Percentiles rank a stretch among this genome's conserved stretches.
These are phyloP conservation scores for Calonectria crousiana DNA, from an alignment of 2,329 filamentous ascomycete species.

Conservation along the genomic window DNA sequence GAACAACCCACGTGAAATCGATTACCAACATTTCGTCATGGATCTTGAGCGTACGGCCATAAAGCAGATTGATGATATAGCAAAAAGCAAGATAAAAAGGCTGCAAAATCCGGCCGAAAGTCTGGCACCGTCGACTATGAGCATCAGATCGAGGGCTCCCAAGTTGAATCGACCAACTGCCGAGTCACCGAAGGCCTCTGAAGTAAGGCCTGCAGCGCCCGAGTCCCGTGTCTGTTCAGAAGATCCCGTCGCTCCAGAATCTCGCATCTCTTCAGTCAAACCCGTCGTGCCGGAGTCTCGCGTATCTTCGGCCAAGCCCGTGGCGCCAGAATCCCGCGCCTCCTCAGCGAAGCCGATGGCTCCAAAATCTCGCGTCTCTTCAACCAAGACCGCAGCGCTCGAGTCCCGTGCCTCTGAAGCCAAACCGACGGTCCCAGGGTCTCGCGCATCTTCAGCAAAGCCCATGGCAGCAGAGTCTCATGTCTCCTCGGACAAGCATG, in stretches of 20 bases:
- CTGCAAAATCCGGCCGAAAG: conserved; percentile 19
- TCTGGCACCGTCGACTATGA: not conserved
- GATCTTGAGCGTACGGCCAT: conserved; percentile 20
- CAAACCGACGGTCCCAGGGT: not conserved
- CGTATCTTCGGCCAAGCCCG: not conserved
- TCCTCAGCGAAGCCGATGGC: too few relatives aligned
- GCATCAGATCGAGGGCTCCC: not conserved
- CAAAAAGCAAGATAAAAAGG: not conserved
- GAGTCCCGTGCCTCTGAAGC: not conserved
- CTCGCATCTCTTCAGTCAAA: too few relatives aligned
- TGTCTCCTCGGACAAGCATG: not conserved
- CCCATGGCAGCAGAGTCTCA: not conserved
- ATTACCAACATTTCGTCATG: not conserved
- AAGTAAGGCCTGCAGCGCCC: not conserved
- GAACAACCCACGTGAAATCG: not conserved
- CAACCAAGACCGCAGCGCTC: not conserved
- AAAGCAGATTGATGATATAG: conserved; percentile 1
- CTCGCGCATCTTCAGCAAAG: not conserved
- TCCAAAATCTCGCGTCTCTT: not conserved
- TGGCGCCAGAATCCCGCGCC: too few relatives aligned
- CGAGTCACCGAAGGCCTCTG: not conserved
- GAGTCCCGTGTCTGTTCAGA: not conserved
- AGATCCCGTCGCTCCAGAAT: too few relatives aligned
- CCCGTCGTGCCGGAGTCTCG: too few relatives aligned
- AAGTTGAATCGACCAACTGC: not conserved